Percentiles rank a stretch among this genome's conserved stretches.
phyloP scores from a whole-genome alignment of 768 basidiomycete species.

The Harrya chromipes region DNA sequence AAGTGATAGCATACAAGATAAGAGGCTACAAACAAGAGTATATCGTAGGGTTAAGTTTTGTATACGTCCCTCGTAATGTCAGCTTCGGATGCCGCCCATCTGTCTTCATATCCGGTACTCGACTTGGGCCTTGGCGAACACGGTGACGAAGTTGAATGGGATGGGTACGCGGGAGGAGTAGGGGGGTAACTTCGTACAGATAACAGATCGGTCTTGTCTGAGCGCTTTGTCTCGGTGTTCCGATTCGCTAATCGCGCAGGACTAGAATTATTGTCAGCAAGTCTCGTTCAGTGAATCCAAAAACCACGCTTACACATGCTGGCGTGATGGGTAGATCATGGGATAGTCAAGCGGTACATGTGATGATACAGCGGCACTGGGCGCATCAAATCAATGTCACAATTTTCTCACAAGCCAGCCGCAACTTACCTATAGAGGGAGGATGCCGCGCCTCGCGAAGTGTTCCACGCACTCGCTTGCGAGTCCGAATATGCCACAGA shows the following conservation, averaged over 20 bases:
- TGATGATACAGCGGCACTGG: conserved; percentile 54
- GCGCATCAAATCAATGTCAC: conserved; percentile 1
- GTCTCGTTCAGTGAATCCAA: background rate
- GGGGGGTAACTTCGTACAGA: conserved; percentile 1
- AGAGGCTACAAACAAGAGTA: background rate
- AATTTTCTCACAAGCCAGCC: background rate
- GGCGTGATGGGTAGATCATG: conserved; percentile 7
- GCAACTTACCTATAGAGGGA: conserved; percentile 57
- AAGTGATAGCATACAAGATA: conserved; percentile 4
- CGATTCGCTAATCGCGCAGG: conserved; percentile 7
- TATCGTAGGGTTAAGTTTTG: conserved; percentile 6
- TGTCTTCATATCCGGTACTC: conserved; percentile 5
- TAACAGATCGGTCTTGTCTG: conserved; percentile 5
- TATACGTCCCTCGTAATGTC: conserved; percentile 19
- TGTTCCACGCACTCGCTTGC: conserved; percentile 5
- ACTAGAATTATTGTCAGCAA: conserved; percentile 6
- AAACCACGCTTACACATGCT: conserved; percentile 20
- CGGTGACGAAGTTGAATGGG: conserved; percentile 2
- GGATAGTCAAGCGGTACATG: conserved; percentile 31
- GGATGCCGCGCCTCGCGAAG: conserved; percentile 25
- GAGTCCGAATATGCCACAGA: conserved; percentile 43
- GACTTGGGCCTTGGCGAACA: background rate
- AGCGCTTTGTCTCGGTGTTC: background rate
- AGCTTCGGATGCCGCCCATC: conserved; percentile 27
- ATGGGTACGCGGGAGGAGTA: background rate